phyloP scores from a whole-genome alignment of 805 yeast species.

The Hanseniaspora thailandica region DNA sequence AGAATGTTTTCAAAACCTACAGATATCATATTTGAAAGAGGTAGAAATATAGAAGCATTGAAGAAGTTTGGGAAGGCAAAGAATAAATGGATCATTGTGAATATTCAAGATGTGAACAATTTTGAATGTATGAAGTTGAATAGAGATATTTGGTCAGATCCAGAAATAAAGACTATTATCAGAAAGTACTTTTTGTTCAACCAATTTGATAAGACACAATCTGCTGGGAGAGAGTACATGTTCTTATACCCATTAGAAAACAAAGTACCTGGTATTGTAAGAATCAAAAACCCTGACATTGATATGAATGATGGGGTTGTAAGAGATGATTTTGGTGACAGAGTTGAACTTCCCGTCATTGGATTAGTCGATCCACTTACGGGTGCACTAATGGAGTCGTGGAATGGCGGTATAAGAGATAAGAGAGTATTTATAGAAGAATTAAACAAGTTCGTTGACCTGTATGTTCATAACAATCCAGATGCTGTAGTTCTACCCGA shows the following conservation, averaged over 20 bases:
- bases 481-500: not conserved
- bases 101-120: conserved; percentile 75
- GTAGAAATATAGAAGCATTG: conserved; percentile 48
- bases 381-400: conserved; percentile 72
- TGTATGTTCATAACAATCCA: conserved; percentile 14
- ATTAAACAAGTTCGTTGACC: conserved; percentile 45
- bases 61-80: conserved; percentile 46
- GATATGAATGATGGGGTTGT: not conserved
- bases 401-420: conserved; percentile 58
- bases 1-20: conserved; percentile 85
- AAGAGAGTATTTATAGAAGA: conserved; percentile 52
- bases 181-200: conserved; percentile 63
- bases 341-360: conserved; percentile 58
- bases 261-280: conserved; percentile 19
- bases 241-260: conserved; percentile 60
- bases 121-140: conserved; percentile 83
- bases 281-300: not conserved
- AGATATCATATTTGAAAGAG: conserved; percentile 33
- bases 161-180: conserved; percentile 51
- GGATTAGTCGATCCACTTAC: conserved; percentile 91
- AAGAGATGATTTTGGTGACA: not conserved
- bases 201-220: conserved; percentile 72
- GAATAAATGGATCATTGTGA: conserved; percentile 73
- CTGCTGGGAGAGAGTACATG: conserved; percentile 57
- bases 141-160: conserved; percentile 83